Conservation (phyloP, 148 eudicot genomes). For the Rhododendron williamsianum region DNA sequence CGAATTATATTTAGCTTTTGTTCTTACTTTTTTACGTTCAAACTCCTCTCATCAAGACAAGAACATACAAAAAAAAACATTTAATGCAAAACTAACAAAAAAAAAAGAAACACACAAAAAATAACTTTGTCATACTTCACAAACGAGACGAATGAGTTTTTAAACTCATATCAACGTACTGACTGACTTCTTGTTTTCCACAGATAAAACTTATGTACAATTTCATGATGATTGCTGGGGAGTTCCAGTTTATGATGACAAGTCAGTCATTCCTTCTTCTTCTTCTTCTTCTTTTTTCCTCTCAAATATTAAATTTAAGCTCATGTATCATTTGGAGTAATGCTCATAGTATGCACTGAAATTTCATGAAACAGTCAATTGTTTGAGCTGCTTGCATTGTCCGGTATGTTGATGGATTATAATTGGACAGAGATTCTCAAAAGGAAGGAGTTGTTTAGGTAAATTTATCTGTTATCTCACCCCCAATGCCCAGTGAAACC, state of each 20-base stretch:
- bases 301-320: not conserved
- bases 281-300: not conserved
- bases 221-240: slow-evolving; percentile 99
- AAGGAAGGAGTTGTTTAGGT: slow-evolving; percentile 67
- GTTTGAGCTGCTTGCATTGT: slow-evolving; percentile 82
- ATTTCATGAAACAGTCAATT: slow-evolving; percentile 50
- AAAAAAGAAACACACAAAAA: no score
- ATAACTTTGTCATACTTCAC: not conserved
- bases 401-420: slow-evolving; percentile 93
- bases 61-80: not conserved
- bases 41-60: not conserved
- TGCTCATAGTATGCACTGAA: not conserved
- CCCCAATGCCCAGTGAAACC: not conserved
- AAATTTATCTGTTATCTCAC: not conserved
- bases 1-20: not conserved
- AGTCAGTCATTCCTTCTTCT: slow-evolving; percentile 35
- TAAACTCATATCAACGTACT: not conserved
- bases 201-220: slow-evolving; percentile 72
- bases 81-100: not conserved
- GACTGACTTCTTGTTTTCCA: not conserved
- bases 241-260: slow-evolving; percentile 88
- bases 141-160: not conserved
- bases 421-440: slow-evolving; percentile 95
- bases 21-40: not conserved
- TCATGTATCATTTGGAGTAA: not conserved